Evolutionary conservation across 306 rosid genomes (phyloP).

Genomic region (Cicer yamashitae): DNA sequence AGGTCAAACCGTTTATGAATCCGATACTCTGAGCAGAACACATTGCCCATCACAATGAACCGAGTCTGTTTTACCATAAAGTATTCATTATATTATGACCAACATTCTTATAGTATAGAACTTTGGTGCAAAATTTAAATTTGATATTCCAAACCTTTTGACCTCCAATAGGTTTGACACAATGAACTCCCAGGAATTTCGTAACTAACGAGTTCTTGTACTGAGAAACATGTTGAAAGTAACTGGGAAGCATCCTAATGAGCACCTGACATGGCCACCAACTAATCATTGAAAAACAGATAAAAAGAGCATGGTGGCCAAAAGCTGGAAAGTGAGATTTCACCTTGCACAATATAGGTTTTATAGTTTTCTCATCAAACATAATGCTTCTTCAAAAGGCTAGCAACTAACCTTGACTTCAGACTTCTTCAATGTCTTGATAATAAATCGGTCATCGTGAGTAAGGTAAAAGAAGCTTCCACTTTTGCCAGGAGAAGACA

Average conservation of each 20-base stretch:
- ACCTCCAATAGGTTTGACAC: constrained; percentile 63
- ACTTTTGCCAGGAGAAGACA: constrained; percentile 69
- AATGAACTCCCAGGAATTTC: constrained; percentile 62
- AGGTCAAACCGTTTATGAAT: constrained; percentile 63
- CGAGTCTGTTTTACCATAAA: constrained; percentile 52
- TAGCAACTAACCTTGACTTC: constrained; percentile 64
- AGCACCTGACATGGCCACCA: constrained; percentile 58
- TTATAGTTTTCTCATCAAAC: constrained; percentile 28
- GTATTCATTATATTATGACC: background rate
- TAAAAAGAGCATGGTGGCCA: constrained; percentile 27
- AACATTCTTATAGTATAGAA: constrained; percentile 19
- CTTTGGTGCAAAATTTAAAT: constrained; percentile 14
- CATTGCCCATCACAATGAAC: constrained; percentile 64
- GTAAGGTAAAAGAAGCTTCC: constrained; percentile 66
- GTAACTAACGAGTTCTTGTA: constrained; percentile 62
- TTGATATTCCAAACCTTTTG: constrained; percentile 51
- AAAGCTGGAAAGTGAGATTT: constrained; percentile 43
- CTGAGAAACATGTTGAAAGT: constrained; percentile 58
- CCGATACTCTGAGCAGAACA: constrained; percentile 61
- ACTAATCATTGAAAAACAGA: constrained; percentile 40
- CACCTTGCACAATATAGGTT: constrained; percentile 16
- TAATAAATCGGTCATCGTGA: constrained; percentile 59
- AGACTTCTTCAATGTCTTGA: constrained; percentile 65
- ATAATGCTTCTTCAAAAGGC: constrained; percentile 39
- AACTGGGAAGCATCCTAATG: constrained; percentile 62